A percentile compares a stretch with the other conserved stretches of the same genome.
These are phyloP conservation scores for Rhizophagus clarus DNA, from an alignment of 192 early-diverging fungal species.

Conservation along the genomic window DNA sequence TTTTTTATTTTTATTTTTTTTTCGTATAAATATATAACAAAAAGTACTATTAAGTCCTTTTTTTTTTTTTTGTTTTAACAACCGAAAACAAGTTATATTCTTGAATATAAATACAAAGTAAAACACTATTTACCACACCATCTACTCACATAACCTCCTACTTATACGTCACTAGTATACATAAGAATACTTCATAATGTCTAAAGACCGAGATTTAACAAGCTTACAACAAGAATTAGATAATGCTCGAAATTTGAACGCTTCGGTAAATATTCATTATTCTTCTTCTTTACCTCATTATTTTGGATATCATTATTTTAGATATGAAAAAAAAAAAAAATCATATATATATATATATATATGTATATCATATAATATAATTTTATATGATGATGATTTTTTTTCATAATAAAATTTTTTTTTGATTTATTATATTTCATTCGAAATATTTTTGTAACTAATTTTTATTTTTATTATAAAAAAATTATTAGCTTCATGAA, in stretches of 20 bases:
- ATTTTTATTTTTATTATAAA: neutral
- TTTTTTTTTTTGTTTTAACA: too few relatives aligned
- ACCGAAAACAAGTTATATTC: too few relatives aligned
- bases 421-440: too few relatives aligned
- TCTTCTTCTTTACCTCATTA: neutral
- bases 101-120: neutral
- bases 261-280: slow-evolving; percentile 2
- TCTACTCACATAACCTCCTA: neutral
- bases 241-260: neutral
- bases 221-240: neutral
- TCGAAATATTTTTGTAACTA: too few relatives aligned
- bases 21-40: too few relatives aligned
- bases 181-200: neutral
- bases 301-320: too few relatives aligned
- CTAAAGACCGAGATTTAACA: neutral
- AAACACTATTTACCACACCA: neutral
- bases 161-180: neutral
- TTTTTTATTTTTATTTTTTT: too few relatives aligned
- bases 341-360: neutral
- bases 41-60: too few relatives aligned
- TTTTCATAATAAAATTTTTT: too few relatives aligned
- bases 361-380: too few relatives aligned
- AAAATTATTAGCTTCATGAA: slow-evolving; percentile 28
- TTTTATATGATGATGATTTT: too few relatives aligned
- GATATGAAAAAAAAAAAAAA: neutral